Base-by-base conservation (phyloP, 2,329 filamentous ascomycete genomes). In the Alternaria gansuensis region DNA sequence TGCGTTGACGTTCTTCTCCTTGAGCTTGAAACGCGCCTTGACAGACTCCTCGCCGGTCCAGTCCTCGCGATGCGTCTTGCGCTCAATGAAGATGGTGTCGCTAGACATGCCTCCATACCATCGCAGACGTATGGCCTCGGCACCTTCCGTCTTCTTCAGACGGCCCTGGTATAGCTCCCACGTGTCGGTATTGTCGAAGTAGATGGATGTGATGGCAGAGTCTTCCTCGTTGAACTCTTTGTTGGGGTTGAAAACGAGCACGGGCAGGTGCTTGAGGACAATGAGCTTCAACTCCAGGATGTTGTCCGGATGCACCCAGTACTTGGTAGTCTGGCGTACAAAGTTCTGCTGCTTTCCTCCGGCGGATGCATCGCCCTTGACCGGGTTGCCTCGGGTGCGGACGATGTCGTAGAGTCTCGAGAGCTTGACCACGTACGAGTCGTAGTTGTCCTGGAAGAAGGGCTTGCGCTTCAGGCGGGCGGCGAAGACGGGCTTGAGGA, bases 21-120 rank as follows among this genome's bases (percentile, higher is more conserved):
- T 98, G 65, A 95, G 84, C 8, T 91, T 85, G 74, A 99, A 99
- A 41, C 95, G 90, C 41, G 95, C 94, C 82, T 99, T 99, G 80
- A 99, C 95, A 2, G 94, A 98, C 81, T 98, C 97, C 78, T 99
- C 95, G 58, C 95, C 95, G 0, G 95, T 99, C 95, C 95, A 99
- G 77, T 99, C 95, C 78, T 99, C 95, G 37, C 95, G 90, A 81
- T 99, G 95, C 0, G 95, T 99, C 81, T 99, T 99, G 63, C 95
- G 88, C 82, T 99, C 95, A 24, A 99, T 90, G 73, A 98, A 99
- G 57, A 98, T 96, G 54, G 92, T 95, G 74, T 98, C 93, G 52
- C 84, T 92, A 70, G 95, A 88, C 94, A 99, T 97, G 40, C 92
- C 93, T 60, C 95, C 95, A 74, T 99, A 99, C 95, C 95, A 99